These are phyloP conservation scores for Fusarium sp. DNA, from an alignment of 2,329 filamentous ascomycete species.

Conservation along the genomic window DNA sequence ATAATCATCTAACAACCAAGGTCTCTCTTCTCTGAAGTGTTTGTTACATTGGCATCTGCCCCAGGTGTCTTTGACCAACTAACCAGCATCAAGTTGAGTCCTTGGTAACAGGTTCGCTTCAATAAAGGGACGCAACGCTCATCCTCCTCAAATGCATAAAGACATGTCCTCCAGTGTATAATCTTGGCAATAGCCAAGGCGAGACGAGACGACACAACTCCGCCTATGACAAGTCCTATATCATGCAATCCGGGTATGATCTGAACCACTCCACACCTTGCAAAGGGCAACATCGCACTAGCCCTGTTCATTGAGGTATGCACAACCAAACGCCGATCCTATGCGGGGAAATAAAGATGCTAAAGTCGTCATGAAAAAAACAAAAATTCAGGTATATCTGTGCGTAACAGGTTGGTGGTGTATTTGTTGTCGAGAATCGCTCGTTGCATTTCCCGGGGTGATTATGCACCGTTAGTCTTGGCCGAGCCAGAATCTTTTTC, in stretches of 20 bases:
- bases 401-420: constrained; percentile 23
- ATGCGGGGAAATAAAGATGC: constrained; percentile 42
- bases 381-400: constrained; percentile 34
- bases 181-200: constrained; percentile 28
- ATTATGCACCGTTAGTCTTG: constrained; percentile 50
- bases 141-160: constrained; percentile 31
- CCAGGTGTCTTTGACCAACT: not conserved
- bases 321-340: constrained; percentile 46
- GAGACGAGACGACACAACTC: constrained; percentile 37
- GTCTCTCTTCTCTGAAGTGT: constrained; percentile 19
- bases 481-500: constrained; percentile 48
- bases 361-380: constrained; percentile 39
- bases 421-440: not conserved
- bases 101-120: constrained; percentile 15
- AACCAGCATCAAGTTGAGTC: constrained; percentile 9
- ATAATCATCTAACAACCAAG: constrained; percentile 38
- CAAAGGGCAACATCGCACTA: constrained; percentile 39
- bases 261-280: constrained; percentile 35
- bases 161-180: constrained; percentile 24
- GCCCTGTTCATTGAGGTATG: constrained; percentile 35
- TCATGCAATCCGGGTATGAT: constrained; percentile 48
- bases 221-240: constrained; percentile 43
- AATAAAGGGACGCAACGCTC: constrained; percentile 27
- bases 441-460: not conserved
- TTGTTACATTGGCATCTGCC: constrained; percentile 17